Percentiles rank a stretch among this genome's conserved stretches.
phyloP scores from a whole-genome alignment of 2,329 filamentous ascomycete genomes.

The Fusarium burgessii region DNA sequence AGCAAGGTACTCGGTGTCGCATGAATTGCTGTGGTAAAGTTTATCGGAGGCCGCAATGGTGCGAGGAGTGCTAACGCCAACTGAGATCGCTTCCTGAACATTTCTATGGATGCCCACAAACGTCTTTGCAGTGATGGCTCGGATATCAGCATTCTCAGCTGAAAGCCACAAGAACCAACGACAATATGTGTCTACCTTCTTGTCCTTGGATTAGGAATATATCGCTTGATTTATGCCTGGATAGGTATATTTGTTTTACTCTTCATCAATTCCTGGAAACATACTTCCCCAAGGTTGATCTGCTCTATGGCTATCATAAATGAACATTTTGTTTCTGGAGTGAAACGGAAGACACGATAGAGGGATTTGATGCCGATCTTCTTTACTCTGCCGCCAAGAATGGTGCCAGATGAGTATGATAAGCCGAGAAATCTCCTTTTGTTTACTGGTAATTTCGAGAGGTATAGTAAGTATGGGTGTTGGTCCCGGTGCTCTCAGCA shows the following conservation, averaged over 20 bases:
- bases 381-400: too few species aligned
- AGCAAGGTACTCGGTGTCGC: constrained; percentile 50
- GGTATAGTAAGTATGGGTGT: constrained; percentile 50
- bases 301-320: too few species aligned
- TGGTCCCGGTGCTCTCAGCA: constrained; percentile 47
- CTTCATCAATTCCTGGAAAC: constrained; percentile 53
- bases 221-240: constrained; percentile 57
- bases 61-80: background rate
- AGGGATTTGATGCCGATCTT: too few species aligned
- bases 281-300: background rate
- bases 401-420: background rate
- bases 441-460: constrained; percentile 32
- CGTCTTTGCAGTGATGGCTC: constrained; percentile 47
- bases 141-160: constrained; percentile 45
- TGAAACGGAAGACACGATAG: too few species aligned
- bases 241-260: constrained; percentile 66
- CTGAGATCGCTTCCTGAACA: background rate
- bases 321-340: too few species aligned
- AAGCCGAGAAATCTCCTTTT: constrained; percentile 44
- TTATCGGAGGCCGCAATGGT: constrained; percentile 19
- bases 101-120: constrained; percentile 26
- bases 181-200: constrained; percentile 71
- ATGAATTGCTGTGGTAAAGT: constrained; percentile 47
- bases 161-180: constrained; percentile 66
- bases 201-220: constrained; percentile 61